Evolutionary conservation across 176 grass and related monocot species (phyloP).

Genomic region (Thinopyrum elongatum): DNA sequence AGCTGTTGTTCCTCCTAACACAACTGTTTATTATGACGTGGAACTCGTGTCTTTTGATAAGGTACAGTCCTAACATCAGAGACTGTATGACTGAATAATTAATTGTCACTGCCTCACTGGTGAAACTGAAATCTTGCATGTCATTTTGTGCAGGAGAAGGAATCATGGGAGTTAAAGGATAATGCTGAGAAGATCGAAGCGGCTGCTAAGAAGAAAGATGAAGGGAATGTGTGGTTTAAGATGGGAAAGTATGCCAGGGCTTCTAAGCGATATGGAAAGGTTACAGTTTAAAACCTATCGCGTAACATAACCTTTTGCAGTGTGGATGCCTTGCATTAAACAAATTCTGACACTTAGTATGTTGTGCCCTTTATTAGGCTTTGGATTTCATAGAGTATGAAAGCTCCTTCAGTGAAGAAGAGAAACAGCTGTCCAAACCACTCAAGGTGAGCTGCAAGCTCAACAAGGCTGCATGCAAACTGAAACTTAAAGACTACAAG

Average conservation of each 20-base stretch:
- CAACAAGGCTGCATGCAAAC: constrained; percentile 86
- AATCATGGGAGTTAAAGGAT: constrained; percentile 76
- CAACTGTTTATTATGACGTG: constrained; percentile 59
- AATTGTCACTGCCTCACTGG: neutral
- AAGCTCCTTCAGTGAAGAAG: constrained; percentile 77
- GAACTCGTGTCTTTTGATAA: constrained; percentile 83
- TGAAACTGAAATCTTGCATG: neutral
- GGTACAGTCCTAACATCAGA: constrained; percentile 26
- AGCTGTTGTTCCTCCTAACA: constrained; percentile 52
- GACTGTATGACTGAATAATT: neutral
- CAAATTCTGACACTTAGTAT: neutral
- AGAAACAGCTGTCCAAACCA: constrained; percentile 59
- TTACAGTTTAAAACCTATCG: neutral
- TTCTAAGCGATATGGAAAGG: constrained; percentile 86
- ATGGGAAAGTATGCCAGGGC: constrained; percentile 63
- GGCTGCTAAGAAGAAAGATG: constrained; percentile 80
- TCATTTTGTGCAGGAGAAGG: constrained; percentile 49
- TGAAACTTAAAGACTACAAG: constrained; percentile 73
- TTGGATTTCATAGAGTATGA: constrained; percentile 63
- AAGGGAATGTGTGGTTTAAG: constrained; percentile 84
- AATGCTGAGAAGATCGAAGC: constrained; percentile 78
- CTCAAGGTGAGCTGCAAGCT: constrained; percentile 82
- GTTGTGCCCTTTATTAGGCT: constrained; percentile 37
- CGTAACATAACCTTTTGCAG: neutral
- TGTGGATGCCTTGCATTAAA: neutral